Base-by-base conservation (phyloP, 345 rosid species). In the Aquilaria malaccensis region DNA sequence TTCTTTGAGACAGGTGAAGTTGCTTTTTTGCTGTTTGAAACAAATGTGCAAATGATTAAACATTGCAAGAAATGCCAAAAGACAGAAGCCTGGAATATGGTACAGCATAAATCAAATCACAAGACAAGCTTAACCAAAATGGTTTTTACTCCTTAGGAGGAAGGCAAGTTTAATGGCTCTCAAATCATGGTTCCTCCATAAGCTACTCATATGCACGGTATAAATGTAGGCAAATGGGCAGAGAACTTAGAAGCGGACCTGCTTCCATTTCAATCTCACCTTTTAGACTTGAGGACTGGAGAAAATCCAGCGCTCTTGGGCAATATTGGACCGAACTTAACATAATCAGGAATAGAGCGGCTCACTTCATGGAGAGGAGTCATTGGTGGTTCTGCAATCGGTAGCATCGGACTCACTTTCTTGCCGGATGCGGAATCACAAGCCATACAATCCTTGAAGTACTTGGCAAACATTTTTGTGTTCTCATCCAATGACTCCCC, bases 341-440 rank as follows among this genome's bases (percentile, higher is more conserved):
- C 80, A 56, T 79, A 83, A 66, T 83, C 86, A 43, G 88, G 88
- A 63, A 80, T 77, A 3, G 80, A 68, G 4, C 70, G 50, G 70
- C 82, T 81, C 50, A 79, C 70, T 63, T 83, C 86, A 43, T 73
- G 80, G 72, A 70, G 60, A 58, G 88, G 88, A 69, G 83, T 81
- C 85, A 74, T 67, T 0, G 92, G 92, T 33, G 92, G 92, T 33
- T 83, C 92, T 11, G 83, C 85, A 33, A 81, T 83, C 0, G 92
- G 88, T 41, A 85, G 33, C 86, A 83, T 79, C 13, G 88, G 88
- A 46, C 37, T 50, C 51, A 64, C 79, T 70, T 79, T 85, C 70
- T 64, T 83, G 58, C 55, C 46, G 13, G 67, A n/a, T 22, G 61
- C 55, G 13, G 77, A 70, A 62, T 86, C 82, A 33, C 61, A 63